phyloP scores from a whole-genome alignment of 2,329 filamentous ascomycete species.

The Ophiostoma sp. region DNA sequence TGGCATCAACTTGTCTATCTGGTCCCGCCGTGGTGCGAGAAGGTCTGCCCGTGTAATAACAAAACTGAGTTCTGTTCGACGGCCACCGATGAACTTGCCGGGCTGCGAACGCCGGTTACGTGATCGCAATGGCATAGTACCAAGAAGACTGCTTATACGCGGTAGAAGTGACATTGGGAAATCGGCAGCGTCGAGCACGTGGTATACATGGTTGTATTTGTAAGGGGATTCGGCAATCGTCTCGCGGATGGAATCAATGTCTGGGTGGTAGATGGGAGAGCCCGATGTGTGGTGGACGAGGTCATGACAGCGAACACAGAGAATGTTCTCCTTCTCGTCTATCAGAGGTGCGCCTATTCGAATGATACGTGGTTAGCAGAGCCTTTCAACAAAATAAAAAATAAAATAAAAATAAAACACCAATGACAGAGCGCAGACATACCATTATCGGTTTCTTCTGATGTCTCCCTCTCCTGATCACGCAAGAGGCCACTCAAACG shows the following conservation, averaged over 20 bases:
- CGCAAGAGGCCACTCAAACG: conserved; percentile 42
- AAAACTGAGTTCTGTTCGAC: conserved; percentile 79
- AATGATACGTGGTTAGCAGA: neutral
- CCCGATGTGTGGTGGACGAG: conserved; percentile 74
- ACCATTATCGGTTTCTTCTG: neutral
- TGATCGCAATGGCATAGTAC: conserved; percentile 72
- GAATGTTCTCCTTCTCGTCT: conserved; percentile 43
- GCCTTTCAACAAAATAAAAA: too few relatives aligned
- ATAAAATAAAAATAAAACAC: too few relatives aligned
- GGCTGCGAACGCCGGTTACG: conserved; percentile 75
- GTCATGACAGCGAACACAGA: conserved; percentile 87
- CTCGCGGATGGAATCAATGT: conserved; percentile 74
- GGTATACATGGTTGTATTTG: conserved; percentile 91
- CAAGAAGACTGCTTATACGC: conserved; percentile 68
- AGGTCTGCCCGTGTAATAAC: conserved; percentile 88
- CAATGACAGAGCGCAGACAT: neutral
- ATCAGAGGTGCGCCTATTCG: neutral
- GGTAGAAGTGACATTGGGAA: conserved; percentile 93
- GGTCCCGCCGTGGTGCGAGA: conserved; percentile 76
- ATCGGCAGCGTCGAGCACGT: conserved; percentile 91
- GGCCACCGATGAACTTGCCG: conserved; percentile 64
- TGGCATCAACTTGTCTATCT: conserved; percentile 84
- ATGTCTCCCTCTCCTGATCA: neutral
- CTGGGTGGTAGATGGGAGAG: conserved; percentile 74
- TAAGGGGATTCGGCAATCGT: conserved; percentile 88